These are phyloP conservation scores for Pulveroboletus sp. DNA, from an alignment of 768 basidiomycete species.

Conservation along the genomic window DNA sequence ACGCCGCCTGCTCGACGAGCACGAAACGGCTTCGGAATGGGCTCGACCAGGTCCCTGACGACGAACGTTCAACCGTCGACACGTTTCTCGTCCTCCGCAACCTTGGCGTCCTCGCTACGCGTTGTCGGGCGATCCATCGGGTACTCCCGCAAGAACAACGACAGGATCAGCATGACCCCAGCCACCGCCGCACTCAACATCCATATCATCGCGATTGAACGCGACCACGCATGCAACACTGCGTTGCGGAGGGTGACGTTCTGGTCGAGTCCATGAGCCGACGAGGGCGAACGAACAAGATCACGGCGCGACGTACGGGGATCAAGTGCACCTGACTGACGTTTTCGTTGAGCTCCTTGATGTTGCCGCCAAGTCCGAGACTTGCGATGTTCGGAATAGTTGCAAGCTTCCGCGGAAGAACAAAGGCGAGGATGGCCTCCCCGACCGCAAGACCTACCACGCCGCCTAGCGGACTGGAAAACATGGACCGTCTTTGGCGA, in stretches of 20 bases:
- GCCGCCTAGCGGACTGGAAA: slow-evolving; percentile 58
- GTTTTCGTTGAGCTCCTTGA: slow-evolving; percentile 41
- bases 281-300: not conserved
- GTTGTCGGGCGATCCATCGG: slow-evolving; percentile 49
- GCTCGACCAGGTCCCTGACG: too few relatives aligned
- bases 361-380: slow-evolving; percentile 32
- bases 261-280: not conserved
- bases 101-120: slow-evolving; percentile 16
- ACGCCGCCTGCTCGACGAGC: too few relatives aligned
- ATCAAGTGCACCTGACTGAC: slow-evolving; percentile 38
- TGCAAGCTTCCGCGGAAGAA: slow-evolving; percentile 36
- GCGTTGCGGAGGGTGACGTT: slow-evolving; percentile 17
- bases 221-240: slow-evolving; percentile 59
- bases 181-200: slow-evolving; percentile 56
- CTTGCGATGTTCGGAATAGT: slow-evolving; percentile 29
- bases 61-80: too few relatives aligned
- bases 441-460: slow-evolving; percentile 70
- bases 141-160: slow-evolving; percentile 57
- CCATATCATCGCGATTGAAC: slow-evolving; percentile 63
- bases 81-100: too few relatives aligned
- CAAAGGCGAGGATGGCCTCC: slow-evolving; percentile 63
- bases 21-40: too few relatives aligned
- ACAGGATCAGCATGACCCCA: slow-evolving; percentile 34
- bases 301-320: slow-evolving; percentile 1
- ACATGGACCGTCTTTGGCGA: not conserved